These are phyloP conservation scores for Tylopilus orsonianus DNA, from an alignment of 1,284 basidiomycete genomes.

Conservation along the genomic window DNA sequence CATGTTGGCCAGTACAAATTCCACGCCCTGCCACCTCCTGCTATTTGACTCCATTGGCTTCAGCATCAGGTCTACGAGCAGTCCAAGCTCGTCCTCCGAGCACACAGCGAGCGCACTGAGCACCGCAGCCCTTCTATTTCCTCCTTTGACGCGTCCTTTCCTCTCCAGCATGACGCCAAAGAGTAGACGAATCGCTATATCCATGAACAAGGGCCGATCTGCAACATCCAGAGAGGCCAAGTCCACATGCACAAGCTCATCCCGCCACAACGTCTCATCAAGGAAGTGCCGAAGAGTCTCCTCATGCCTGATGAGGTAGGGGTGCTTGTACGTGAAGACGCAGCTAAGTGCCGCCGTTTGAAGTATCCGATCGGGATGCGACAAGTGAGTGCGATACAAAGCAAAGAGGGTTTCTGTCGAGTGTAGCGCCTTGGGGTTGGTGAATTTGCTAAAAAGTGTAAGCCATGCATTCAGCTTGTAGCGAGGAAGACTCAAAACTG, in stretches of 20 bases:
- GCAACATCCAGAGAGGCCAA: slow-evolving; percentile 61
- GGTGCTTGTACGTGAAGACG: slow-evolving; percentile 81
- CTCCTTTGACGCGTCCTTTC: slow-evolving; percentile 69
- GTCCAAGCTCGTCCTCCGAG: slow-evolving; percentile 68
- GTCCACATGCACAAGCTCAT: slow-evolving; percentile 78
- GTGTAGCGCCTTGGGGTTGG: slow-evolving; percentile 86
- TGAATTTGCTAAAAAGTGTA: slow-evolving; percentile 85
- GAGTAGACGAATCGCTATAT: slow-evolving; percentile 74
- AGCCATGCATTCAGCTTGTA: slow-evolving; percentile 77
- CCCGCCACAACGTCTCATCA: slow-evolving; percentile 87
- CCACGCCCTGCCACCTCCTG: slow-evolving; percentile 23
- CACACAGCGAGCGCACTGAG: slow-evolving; percentile 74
- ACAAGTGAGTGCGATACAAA: slow-evolving; percentile 76
- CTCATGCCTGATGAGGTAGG: slow-evolving; percentile 65
- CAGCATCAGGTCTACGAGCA: slow-evolving; percentile 92
- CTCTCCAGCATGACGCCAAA: slow-evolving; percentile 91
- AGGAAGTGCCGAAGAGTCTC: slow-evolving; percentile 72
- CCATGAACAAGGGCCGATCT: slow-evolving; percentile 73
- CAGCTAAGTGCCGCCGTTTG: slow-evolving; percentile 82
- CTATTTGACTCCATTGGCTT: slow-evolving; percentile 57
- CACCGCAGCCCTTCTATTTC: slow-evolving; percentile 77
- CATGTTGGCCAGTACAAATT: slow-evolving; percentile 34
- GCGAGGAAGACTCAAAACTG: slow-evolving; percentile 44
- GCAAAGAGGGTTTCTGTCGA: slow-evolving; percentile 65
- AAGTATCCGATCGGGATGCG: slow-evolving; percentile 81